A percentile compares a stretch with the other conserved stretches of the same genome.
phyloP scores from a whole-genome alignment of 2,329 filamentous ascomycete species.

The Fusarium sororula region DNA sequence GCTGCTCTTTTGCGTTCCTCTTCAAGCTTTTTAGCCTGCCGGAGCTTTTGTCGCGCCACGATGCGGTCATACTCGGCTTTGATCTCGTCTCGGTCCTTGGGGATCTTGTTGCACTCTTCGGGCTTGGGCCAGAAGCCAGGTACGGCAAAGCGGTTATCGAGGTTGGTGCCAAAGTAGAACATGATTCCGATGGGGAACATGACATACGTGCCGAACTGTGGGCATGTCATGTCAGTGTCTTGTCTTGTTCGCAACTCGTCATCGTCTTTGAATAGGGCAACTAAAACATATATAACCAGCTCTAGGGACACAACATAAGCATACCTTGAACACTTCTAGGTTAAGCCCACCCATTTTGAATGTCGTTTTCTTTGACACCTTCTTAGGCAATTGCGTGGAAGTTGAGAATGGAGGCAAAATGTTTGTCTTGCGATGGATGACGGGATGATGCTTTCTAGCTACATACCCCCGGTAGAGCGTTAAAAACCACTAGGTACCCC shows the following conservation, averaged over 20 bases:
- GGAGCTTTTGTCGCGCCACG: slow-evolving; percentile 72
- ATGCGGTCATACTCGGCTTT: slow-evolving; percentile 80
- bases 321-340: slow-evolving; percentile 93
- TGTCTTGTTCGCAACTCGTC: neutral
- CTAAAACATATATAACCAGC: neutral
- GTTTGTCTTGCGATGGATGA: slow-evolving; percentile 17
- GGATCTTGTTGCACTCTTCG: slow-evolving; percentile 79
- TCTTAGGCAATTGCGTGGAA: neutral
- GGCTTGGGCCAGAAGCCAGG: slow-evolving; percentile 93
- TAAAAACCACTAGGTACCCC: slow-evolving; percentile 17
- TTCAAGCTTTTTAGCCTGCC: slow-evolving; percentile 67
- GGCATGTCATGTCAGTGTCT: slow-evolving; percentile 3
- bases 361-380: neutral
- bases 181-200: slow-evolving; percentile 99
- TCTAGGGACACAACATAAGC: neutral
- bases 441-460: slow-evolving; percentile 32
- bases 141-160: slow-evolving; percentile 89
- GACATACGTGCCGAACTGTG: slow-evolving; percentile 96
- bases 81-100: slow-evolving; percentile 83
- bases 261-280: neutral
- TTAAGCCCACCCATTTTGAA: slow-evolving; percentile 78
- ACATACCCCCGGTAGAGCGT: slow-evolving; percentile 37
- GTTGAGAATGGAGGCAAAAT: slow-evolving; percentile 29
- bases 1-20: slow-evolving; percentile 45
- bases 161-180: slow-evolving; percentile 99